These are phyloP conservation scores for Umbellularia californica DNA, from an alignment of 164 flowering plant genomes.

Conservation along the genomic window DNA sequence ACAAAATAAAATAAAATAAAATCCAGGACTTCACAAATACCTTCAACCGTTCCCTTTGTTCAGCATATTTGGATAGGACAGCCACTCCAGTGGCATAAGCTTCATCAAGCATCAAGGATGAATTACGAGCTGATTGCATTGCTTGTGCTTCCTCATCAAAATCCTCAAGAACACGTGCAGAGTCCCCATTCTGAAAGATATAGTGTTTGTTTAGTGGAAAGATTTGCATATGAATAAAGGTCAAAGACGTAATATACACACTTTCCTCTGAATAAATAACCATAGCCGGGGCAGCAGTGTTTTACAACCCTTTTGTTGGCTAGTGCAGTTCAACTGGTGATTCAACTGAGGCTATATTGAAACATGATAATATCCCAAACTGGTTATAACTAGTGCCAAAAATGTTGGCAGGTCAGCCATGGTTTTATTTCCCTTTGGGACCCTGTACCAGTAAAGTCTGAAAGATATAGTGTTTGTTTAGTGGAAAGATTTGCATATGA, in stretches of 20 bases:
- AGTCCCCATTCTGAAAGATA: conserved; percentile 57
- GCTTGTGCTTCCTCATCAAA: conserved; percentile 96
- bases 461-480: not conserved
- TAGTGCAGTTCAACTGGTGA: too few relatives aligned
- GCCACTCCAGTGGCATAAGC: conserved; percentile 77
- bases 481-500: too few relatives aligned
- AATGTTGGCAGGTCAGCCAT: too few relatives aligned
- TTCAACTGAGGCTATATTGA: too few relatives aligned
- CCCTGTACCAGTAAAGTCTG: conserved; percentile 32
- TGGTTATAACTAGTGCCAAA: too few relatives aligned
- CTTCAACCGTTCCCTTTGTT: conserved; percentile 88
- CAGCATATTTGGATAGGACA: conserved; percentile 75
- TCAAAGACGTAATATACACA: too few relatives aligned
- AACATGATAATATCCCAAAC: not conserved
- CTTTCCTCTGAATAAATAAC: not conserved
- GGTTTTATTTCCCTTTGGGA: too few relatives aligned
- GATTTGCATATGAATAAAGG: too few relatives aligned
- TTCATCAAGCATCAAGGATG: conserved; percentile 73
- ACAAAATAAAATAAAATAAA: too few relatives aligned
- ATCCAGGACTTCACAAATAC: conserved; percentile 25
- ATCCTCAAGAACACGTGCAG: conserved; percentile 68
- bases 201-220: not conserved
- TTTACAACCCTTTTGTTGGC: too few relatives aligned
- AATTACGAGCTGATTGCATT: conserved; percentile 74
- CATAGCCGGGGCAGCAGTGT: too few relatives aligned